Conservation (phyloP, 2,329 filamentous ascomycete species). For the Curvularia verruculosa region DNA sequence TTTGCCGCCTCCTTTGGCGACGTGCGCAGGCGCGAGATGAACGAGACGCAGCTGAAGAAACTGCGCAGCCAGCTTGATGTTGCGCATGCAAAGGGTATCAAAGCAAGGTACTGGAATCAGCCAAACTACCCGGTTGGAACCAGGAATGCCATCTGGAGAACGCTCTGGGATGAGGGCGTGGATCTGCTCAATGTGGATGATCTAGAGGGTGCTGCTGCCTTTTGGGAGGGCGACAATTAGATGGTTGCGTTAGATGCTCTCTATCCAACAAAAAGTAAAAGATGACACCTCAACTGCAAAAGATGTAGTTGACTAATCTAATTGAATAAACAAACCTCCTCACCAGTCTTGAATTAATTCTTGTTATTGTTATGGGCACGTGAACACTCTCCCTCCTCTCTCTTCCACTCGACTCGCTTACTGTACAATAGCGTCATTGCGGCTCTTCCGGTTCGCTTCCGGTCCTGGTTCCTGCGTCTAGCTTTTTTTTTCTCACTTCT, state of each 20-base stretch:
- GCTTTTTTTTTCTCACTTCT: no score
- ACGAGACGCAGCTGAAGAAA: conserved; percentile 56
- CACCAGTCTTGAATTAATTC: background rate
- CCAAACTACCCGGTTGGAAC: conserved; percentile 63
- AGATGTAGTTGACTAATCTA: no score
- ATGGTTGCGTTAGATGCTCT: no score
- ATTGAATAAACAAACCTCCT: background rate
- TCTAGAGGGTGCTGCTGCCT: conserved; percentile 56
- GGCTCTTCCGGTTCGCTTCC: no score
- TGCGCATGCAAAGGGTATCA: conserved; percentile 64
- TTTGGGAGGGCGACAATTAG: conserved; percentile 46
- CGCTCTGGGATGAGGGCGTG: conserved; percentile 63
- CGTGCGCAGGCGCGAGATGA: conserved; percentile 48
- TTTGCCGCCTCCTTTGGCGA: conserved; percentile 54
- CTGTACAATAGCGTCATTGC: no score
- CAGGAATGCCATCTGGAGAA: conserved; percentile 59
- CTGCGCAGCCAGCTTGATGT: conserved; percentile 59
- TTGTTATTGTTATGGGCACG: conserved; percentile 1
- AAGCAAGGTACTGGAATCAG: conserved; percentile 67
- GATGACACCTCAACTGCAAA: background rate
- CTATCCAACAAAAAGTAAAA: background rate
- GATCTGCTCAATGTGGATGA: conserved; percentile 70
- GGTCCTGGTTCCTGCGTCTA: no score
- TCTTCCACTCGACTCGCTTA: no score
- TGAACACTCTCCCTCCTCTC: no score